Percentiles rank a stretch among this genome's conserved stretches.
These are phyloP conservation scores for Fagus crenata DNA, from an alignment of 306 rosid species.

Conservation along the genomic window DNA sequence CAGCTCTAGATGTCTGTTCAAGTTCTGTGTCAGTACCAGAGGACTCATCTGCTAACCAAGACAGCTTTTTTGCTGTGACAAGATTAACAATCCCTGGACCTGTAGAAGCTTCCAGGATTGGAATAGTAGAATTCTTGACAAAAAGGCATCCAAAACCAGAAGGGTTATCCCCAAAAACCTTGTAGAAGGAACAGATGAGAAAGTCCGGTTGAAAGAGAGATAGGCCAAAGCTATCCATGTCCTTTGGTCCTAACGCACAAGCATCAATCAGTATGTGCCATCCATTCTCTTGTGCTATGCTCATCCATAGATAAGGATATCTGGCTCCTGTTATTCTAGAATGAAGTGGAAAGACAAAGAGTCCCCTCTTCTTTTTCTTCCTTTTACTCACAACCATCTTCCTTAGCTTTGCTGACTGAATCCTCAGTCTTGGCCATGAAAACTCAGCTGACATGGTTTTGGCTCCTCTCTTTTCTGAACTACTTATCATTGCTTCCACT, in stretches of 20 bases:
- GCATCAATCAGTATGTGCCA: conserved; percentile 91
- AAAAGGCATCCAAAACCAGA: conserved; percentile 92
- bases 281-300: conserved; percentile 79
- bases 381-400: conserved; percentile 61
- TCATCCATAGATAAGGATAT: conserved; percentile 89
- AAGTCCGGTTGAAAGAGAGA: conserved; percentile 81
- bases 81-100: conserved; percentile 74
- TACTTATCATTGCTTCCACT: conserved; percentile 58
- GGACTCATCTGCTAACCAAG: conserved; percentile 48
- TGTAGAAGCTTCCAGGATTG: conserved; percentile 53
- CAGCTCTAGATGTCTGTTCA: conserved; percentile 37
- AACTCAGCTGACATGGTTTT: conserved; percentile 66
- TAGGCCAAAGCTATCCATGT: conserved; percentile 85
- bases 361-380: conserved; percentile 62
- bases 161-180: conserved; percentile 86
- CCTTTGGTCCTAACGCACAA: conserved; percentile 88
- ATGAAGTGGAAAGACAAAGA: conserved; percentile 82
- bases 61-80: conserved; percentile 45
- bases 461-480: conserved; percentile 77
- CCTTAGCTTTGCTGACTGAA: conserved; percentile 61
- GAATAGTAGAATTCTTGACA: conserved; percentile 66
- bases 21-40: conserved; percentile 49
- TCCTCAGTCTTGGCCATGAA: conserved; percentile 90
- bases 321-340: conserved; percentile 87
- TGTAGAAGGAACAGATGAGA: conserved; percentile 80